These are phyloP conservation scores for Aegilops longissima DNA, from an alignment of 176 grass and related monocot species.

Conservation along the genomic window DNA sequence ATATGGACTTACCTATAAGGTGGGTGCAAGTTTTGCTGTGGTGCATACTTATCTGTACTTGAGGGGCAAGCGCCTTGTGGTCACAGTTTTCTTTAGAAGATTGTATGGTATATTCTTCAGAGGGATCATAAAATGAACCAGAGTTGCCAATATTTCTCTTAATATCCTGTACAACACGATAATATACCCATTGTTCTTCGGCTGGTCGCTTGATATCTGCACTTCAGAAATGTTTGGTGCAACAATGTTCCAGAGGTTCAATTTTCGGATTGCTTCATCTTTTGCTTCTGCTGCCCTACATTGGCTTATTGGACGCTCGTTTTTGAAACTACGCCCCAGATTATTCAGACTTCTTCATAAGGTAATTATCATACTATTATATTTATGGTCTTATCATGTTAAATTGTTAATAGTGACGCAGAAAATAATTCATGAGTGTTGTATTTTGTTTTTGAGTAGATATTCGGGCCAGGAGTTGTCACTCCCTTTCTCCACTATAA, in stretches of 20 bases:
- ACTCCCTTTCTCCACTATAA: constrained; percentile 10
- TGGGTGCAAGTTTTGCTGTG: constrained; percentile 6
- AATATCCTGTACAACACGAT: background rate
- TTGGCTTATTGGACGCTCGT: constrained; percentile 28
- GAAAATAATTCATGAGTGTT: background rate
- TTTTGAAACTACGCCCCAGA: background rate
- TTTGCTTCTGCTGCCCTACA: constrained; percentile 40
- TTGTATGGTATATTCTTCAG: constrained; percentile 26
- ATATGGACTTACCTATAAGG: constrained; percentile 16
- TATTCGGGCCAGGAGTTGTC: constrained; percentile 12
- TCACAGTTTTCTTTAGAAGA: constrained; percentile 8
- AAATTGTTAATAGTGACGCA: background rate
- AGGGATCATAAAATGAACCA: background rate
- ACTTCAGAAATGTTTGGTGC: constrained; percentile 42
- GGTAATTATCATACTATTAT: constrained; percentile 15
- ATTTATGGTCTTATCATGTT: background rate
- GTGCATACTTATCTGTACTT: constrained; percentile 14
- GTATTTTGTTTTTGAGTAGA: constrained; percentile 16
- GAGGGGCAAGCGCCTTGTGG: constrained; percentile 4
- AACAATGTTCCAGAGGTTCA: constrained; percentile 22
- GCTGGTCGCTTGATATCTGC: constrained; percentile 42
- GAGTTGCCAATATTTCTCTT: constrained; percentile 31
- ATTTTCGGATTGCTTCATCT: constrained; percentile 27
- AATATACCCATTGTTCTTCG: constrained; percentile 30
- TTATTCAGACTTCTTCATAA: constrained; percentile 7